Evolutionary conservation across 73 alveolate species (phyloP).

Genomic region (Tetrahymena elliotti): DNA sequence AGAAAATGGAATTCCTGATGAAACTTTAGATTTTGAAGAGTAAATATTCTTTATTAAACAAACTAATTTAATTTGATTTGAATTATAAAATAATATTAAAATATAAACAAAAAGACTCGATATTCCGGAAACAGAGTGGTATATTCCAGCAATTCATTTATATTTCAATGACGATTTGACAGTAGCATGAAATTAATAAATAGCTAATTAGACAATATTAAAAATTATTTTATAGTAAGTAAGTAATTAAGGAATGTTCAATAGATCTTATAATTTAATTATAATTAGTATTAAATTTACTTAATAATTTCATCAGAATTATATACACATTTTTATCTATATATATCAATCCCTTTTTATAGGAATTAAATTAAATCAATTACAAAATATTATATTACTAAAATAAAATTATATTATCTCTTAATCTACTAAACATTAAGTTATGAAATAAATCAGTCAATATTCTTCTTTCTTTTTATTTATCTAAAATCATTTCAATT

Average conservation of each 20-base stretch:
- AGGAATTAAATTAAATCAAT: background rate
- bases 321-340: too few species aligned
- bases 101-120: conserved; percentile 63
- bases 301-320: background rate
- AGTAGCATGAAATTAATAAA: conserved; percentile 51
- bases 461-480: too few species aligned
- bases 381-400: too few species aligned
- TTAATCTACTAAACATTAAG: too few species aligned
- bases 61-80: too few species aligned
- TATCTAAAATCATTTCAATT: too few species aligned
- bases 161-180: conserved; percentile 97
- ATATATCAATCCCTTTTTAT: background rate
- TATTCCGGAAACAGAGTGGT: conserved; percentile 85
- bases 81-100: too few species aligned
- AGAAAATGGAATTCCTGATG: conserved; percentile 98
- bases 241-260: background rate
- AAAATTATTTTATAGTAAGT: background rate
- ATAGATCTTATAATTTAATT: background rate
- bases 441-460: too few species aligned
- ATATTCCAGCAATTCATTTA: conserved; percentile 95
- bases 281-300: background rate
- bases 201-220: background rate
- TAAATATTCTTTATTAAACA: background rate
- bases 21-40: conserved; percentile 78
- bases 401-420: too few species aligned